Evolutionary conservation across 352 stramenopile genomes (phyloP), one percentile per base, ranked within the genome.

Genomic region (Globisporangium echinulatum): DNA sequence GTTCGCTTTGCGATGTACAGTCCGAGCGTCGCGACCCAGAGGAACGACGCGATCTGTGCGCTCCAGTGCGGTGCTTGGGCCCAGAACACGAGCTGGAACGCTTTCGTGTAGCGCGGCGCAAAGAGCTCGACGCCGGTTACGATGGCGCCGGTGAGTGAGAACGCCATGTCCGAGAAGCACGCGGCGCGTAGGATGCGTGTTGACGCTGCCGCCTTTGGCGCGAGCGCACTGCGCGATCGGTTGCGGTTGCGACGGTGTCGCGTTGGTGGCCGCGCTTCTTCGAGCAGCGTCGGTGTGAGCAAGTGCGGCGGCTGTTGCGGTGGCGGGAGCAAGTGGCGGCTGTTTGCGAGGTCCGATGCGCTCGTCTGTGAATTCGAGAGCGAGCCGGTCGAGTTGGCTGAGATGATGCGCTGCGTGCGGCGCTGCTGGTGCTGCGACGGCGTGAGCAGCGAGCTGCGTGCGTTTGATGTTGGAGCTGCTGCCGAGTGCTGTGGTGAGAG

Each of bases 1-100:
- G 66, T 61, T 44, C 70, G 66, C 64, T 83, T 85, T 54, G 75
- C 78, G 62, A 94, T 92, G 68, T 94, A 94, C 19, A 92, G 52
- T 1, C 72, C 82, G 37, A 94, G 68, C 36, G 74, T 79, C 14
- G 72, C 77, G 49, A 92, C 82, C 85, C 85, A 94, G 47, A 78
- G 86, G 53, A 92, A 92, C 49, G 79, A 87, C 19, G 85, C 77
- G 38, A 94, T 70, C 62, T 94, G 77, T n/a, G 71, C 77, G 62
- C 74, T 79, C 80, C 82, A 89, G 48, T 92, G 85, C 17, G 85
- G 85, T 3, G 74, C 80, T 53, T 79, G 68, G 0, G 77, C 73
- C 79, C 75, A 88, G 59, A 93, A 86, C n/a, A 71, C 72, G 43
- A 92, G 56, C 58, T 88, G 79, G 56, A 91, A 88, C 40, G 64